These are phyloP conservation scores for Tolypocladium ovalisporum DNA, from an alignment of 2,329 filamentous ascomycete species.

Conservation along the genomic window DNA sequence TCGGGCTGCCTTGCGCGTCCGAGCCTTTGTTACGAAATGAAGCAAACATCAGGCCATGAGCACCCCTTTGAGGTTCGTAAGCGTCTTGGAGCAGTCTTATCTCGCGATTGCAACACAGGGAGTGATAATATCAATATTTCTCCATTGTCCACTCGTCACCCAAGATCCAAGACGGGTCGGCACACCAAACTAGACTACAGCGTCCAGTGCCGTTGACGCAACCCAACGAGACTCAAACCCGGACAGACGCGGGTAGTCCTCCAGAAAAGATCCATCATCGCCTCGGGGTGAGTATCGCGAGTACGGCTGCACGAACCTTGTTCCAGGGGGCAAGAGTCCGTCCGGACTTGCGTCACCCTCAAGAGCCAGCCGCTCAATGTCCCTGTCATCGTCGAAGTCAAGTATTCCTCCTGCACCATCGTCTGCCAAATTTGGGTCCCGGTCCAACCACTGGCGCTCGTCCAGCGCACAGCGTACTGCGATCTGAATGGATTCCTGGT, in stretches of 20 bases:
- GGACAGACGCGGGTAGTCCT: conserved; percentile 13
- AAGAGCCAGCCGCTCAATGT: conserved; percentile 17
- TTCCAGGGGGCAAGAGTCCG: conserved; percentile 21
- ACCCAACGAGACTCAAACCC: conserved; percentile 9
- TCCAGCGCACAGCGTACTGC: conserved; percentile 26
- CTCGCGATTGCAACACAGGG: neutral
- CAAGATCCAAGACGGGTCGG: neutral
- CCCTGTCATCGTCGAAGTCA: conserved; percentile 27
- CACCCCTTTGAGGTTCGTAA: neutral
- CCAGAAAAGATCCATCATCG: conserved; percentile 25
- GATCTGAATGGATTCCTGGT: conserved; percentile 32
- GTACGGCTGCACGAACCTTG: conserved; percentile 15
- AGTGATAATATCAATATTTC: no score
- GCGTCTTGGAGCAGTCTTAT: neutral
- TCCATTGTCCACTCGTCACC: neutral
- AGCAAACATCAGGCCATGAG: neutral
- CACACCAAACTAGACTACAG: neutral
- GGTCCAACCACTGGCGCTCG: conserved; percentile 23
- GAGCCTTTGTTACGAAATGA: neutral
- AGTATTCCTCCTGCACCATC: conserved; percentile 27
- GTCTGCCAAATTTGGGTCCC: conserved; percentile 19
- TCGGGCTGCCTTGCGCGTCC: neutral
- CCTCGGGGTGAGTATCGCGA: conserved; percentile 28
- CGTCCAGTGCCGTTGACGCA: conserved; percentile 3
- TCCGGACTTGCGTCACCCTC: conserved; percentile 25